Evolutionary conservation across 352 stramenopile genomes (phyloP).

Genomic region (Phytopythium mirpurense): DNA sequence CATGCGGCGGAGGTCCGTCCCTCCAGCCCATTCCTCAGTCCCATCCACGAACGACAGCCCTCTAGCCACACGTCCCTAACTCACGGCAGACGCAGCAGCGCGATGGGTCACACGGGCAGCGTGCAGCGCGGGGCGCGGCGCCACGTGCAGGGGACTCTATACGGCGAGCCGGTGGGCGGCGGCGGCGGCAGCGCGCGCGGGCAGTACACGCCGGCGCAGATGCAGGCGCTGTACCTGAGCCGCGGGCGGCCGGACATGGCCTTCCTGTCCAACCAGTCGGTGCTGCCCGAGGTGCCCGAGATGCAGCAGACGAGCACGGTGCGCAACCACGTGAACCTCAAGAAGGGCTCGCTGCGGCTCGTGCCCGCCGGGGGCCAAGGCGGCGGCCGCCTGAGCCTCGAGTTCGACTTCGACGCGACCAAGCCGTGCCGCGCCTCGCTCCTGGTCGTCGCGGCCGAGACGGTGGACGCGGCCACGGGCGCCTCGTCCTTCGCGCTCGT

Average conservation of each 20-base stretch:
- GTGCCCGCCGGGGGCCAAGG: constrained; percentile 13
- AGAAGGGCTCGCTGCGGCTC: constrained; percentile 74
- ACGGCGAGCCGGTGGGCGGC: constrained; percentile 53
- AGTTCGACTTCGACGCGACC: constrained; percentile 77
- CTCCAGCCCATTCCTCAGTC: too few species aligned
- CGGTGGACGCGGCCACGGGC: constrained; percentile 57
- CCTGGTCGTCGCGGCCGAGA: constrained; percentile 61
- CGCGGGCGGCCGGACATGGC: constrained; percentile 74
- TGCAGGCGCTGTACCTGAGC: constrained; percentile 81
- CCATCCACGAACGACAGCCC: too few species aligned
- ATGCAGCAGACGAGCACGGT: constrained; percentile 82
- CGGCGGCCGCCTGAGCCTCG: constrained; percentile 26
- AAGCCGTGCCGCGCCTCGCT: constrained; percentile 66
- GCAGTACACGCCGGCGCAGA: constrained; percentile 74
- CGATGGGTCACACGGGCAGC: constrained; percentile 74
- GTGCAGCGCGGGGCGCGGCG: constrained; percentile 39
- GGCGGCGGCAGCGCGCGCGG: constrained; percentile 24
- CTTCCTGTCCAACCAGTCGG: constrained; percentile 75
- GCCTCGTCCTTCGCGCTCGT: constrained; percentile 53
- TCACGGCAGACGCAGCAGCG: too few species aligned
- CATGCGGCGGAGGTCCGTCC: too few species aligned
- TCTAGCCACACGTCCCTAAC: too few species aligned
- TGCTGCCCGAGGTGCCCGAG: constrained; percentile 51
- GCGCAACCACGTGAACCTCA: constrained; percentile 83
- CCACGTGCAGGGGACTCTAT: constrained; percentile 34